phyloP scores from a whole-genome alignment of 2,329 filamentous ascomycete species.

The Penicillium aurantiogriseum region DNA sequence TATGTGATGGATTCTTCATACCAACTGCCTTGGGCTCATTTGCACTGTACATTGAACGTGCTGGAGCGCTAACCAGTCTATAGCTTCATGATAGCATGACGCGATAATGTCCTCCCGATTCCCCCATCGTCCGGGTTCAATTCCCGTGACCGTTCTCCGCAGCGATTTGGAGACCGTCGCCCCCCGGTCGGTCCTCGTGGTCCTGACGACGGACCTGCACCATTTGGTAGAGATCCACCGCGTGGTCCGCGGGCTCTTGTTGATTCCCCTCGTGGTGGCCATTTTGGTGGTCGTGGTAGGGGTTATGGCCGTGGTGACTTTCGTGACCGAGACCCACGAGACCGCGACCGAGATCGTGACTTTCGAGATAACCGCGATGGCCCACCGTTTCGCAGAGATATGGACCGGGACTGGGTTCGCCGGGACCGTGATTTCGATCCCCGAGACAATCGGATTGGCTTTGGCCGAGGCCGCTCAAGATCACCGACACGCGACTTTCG shows the following conservation, averaged over 20 bases:
- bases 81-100: conserved; percentile 35
- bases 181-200: conserved; percentile 52
- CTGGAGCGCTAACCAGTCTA: conserved; percentile 38
- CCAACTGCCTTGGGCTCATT: neutral
- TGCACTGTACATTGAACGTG: conserved; percentile 2
- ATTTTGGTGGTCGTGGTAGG: conserved; percentile 47
- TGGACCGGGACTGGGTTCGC: conserved; percentile 47
- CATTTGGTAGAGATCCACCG: conserved; percentile 67
- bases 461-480: conserved; percentile 47
- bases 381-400: conserved; percentile 42
- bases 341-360: conserved; percentile 40
- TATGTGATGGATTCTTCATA: conserved; percentile 12
- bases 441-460: conserved; percentile 44
- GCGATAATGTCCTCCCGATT: conserved; percentile 59
- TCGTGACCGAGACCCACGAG: conserved; percentile 58
- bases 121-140: conserved; percentile 61
- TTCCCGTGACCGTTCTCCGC: conserved; percentile 67
- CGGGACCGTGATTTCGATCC: conserved; percentile 49
- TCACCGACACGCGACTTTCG: conserved; percentile 45
- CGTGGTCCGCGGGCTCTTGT: conserved; percentile 77
- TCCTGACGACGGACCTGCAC: conserved; percentile 60
- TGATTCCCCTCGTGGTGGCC: conserved; percentile 61
- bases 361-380: conserved; percentile 43
- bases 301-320: conserved; percentile 38
- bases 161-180: conserved; percentile 69